Evolutionary conservation across 768 basidiomycete genomes (phyloP).

Genomic region (Cytidiella melzeri): DNA sequence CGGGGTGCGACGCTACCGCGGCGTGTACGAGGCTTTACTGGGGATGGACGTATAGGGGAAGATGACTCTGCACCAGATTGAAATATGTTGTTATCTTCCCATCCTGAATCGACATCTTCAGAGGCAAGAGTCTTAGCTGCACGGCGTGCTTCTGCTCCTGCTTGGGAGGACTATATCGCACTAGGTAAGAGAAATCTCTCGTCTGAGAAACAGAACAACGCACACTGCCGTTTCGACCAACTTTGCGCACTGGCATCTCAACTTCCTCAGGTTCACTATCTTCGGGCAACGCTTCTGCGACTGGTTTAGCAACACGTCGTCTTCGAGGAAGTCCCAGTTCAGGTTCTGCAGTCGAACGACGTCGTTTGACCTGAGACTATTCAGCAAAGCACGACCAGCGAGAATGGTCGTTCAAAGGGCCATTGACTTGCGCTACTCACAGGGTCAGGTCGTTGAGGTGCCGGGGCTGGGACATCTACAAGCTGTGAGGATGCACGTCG

Average conservation of each 20-base stretch:
- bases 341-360: conserved; percentile 76
- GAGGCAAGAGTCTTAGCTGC: conserved; percentile 31
- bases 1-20: conserved; percentile 35
- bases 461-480: conserved; percentile 34
- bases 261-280: conserved; percentile 73
- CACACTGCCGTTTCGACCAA: conserved; percentile 56
- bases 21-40: conserved; percentile 33
- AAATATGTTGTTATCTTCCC: conserved; percentile 89
- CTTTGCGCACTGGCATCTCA: conserved; percentile 52
- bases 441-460: conserved; percentile 40
- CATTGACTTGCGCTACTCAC: conserved; percentile 38
- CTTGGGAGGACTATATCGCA: conserved; percentile 31
- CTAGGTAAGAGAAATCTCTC: too few relatives aligned
- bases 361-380: conserved; percentile 58
- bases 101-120: conserved; percentile 64
- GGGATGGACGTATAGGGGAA: conserved; percentile 64
- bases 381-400: conserved; percentile 11
- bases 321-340: conserved; percentile 41
- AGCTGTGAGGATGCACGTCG: conserved; percentile 58
- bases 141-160: conserved; percentile 47
- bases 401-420: not conserved
- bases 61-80: conserved; percentile 89
- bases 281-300: conserved; percentile 47
- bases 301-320: conserved; percentile 28
- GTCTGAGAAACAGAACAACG: conserved; percentile 9